Evolutionary conservation across 768 basidiomycete genomes (phyloP), one percentile per base, ranked within the genome.

Genomic region (Mrakia gelida): DNA sequence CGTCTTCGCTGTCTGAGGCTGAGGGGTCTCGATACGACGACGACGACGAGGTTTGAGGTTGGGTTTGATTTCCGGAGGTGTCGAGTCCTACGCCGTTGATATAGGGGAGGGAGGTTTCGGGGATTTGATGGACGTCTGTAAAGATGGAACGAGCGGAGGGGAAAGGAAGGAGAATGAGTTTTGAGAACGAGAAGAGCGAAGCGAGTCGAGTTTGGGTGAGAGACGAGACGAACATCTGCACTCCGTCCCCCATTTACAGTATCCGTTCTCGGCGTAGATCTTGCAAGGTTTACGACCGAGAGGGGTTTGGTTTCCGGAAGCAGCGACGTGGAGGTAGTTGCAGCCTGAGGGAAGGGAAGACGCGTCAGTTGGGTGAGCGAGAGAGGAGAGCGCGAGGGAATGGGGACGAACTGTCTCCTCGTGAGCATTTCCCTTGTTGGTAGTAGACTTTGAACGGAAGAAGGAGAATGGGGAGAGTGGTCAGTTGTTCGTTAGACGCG

Each of bases 221-320:
- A 65, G 7, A 18, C 2, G 28, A 7, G 63, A 65, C 63, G 18
- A 38, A 65, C 63, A 65, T 65, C 63, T 32, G 63, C 63, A 65
- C 63, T 65, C 63, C 2, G 63, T 65, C 15, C 63, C 63, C 63
- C 63, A 65, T 34, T 38, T 32, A 26, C 63, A 65, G 63, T 32
- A 65, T 2, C 63, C 63, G 63, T 65, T 65, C 63, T 65, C 63
- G 18, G 63, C 63, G 63, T 32, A 65, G 15, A 65, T 65, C 63
- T 65, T 65, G 30, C 73, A 75, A 15, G 73, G 59, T 59, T 75
- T 75, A 15, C 73, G 73, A 15, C 73, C 73, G 43, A 75, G 73
- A 11, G 73, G 61, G 6, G 73, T 26, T 6, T 41, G 26, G 7
- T 32, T 16, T 41, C 41, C 59, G 4, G 38, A 30, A 15, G 73